Evolutionary conservation across 345 rosid species (phyloP), one percentile per base, ranked within the genome.

Genomic region (Excoecaria cochinchinensis): DNA sequence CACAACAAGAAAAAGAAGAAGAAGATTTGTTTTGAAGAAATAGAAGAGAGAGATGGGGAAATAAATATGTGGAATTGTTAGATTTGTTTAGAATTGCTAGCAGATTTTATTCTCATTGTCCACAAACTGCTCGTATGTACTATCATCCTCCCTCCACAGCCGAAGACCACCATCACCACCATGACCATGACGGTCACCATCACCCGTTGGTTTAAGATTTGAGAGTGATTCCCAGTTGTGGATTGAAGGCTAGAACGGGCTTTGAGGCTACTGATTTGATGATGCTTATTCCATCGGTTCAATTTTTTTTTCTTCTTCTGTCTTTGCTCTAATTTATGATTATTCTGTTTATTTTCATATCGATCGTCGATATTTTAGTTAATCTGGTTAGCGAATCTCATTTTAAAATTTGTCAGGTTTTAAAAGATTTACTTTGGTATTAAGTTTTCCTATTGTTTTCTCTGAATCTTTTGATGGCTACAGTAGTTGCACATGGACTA

Each of bases 81-180:
- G 90, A 87, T 74, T 78, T 78, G 57, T 73, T 80, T 11, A 87
- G 90, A 72, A 72, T 86, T 3, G 89, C 83, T 0, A 88, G 88
- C 0, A 80, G 93, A 74, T 85, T 89, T 70, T 87, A 87, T 62
- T 82, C 93, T 63, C 93, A 86, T 74, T 89, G 89, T 74, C 93
- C 93, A 12, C 90, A 87, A 19, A 89, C 93, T 0, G 89, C 86
- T 6, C 87, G 89, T 14, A 31, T 85, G 67, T 87, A 87, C 61
- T 86, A 89, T 74, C 93, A 86, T 44, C 91, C 93, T 68, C 90
- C 92, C 9, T 36, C 86, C 36, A 63, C 75, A 75, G 42, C 74
- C 12, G 77, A 80, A 5, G 80, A 72, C 31, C 58, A 51, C 71
- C 81, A 56, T 55, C 61, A 63, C 38, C 17, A 51, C 79, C 78